Conservation (phyloP, 495 filamentous ascomycete species). For the Penicillium fimorum region DNA sequence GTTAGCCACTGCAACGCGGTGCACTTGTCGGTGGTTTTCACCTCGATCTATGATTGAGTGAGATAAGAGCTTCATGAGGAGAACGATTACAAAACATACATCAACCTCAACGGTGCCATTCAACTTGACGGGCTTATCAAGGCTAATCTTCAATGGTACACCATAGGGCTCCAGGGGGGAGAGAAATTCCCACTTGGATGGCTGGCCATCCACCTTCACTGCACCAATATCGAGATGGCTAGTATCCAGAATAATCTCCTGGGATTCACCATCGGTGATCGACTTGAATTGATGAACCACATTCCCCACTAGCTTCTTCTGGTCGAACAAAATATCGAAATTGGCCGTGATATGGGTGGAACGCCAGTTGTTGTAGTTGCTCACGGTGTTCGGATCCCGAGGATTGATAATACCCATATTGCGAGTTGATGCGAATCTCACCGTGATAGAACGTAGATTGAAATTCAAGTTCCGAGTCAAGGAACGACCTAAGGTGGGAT, state of each 20-base stretch:
- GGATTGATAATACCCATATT: conserved; percentile 48
- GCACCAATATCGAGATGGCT: conserved; percentile 69
- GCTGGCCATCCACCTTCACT: conserved; percentile 61
- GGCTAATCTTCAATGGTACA: conserved; percentile 68
- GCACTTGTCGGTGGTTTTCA: conserved; percentile 77
- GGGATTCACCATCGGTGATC: conserved; percentile 62
- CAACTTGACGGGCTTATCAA: conserved; percentile 61
- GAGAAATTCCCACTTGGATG: conserved; percentile 66
- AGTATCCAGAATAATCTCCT: conserved; percentile 83
- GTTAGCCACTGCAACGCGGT: conserved; percentile 93
- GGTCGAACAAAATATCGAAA: conserved; percentile 77
- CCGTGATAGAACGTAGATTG: neutral
- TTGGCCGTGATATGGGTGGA: conserved; percentile 78
- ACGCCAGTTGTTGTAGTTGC: conserved; percentile 82
- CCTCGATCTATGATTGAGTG: conserved; percentile 43
- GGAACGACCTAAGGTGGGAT: conserved; percentile 6
- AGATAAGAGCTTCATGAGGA: conserved; percentile 1
- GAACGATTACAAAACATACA: conserved; percentile 36
- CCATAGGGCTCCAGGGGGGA: conserved; percentile 73
- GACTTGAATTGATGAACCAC: conserved; percentile 73
- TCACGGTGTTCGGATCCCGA: conserved; percentile 85
- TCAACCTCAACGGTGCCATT: conserved; percentile 62
- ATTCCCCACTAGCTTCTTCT: conserved; percentile 68
- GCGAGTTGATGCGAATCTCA: conserved; percentile 11
- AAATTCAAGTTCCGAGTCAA: conserved; percentile 9